Evolutionary conservation across 2,329 filamentous ascomycete genomes (phyloP).

Genomic region (Laburnicola sp.): DNA sequence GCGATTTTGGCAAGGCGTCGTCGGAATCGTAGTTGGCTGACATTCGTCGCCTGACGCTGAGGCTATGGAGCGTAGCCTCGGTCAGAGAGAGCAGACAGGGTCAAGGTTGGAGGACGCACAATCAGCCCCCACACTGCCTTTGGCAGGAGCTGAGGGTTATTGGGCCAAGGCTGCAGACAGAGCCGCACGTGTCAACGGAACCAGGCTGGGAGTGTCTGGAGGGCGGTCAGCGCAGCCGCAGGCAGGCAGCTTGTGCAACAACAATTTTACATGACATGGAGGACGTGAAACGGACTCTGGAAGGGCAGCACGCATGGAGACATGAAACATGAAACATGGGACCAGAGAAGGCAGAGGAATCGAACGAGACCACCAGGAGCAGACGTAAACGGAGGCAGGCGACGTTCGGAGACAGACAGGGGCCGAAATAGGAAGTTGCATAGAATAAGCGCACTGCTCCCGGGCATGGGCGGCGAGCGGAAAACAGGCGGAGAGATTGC

Average conservation of each 20-base stretch:
- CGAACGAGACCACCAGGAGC: constrained; percentile 15
- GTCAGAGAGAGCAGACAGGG: constrained; percentile 10
- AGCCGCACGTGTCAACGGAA: not conserved
- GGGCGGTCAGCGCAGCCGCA: constrained; percentile 1
- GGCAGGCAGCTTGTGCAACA: not conserved
- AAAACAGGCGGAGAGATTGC: constrained; percentile 11
- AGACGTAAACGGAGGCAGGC: constrained; percentile 6
- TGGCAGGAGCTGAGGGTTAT: not conserved
- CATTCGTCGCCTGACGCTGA: constrained; percentile 32
- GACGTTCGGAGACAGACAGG: constrained; percentile 18
- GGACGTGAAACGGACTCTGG: not conserved
- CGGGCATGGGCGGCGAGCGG: not conserved
- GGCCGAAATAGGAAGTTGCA: constrained; percentile 18
- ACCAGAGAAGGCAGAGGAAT: constrained; percentile 16
- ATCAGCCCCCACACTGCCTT: not conserved
- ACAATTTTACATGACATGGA: not conserved
- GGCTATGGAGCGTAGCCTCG: constrained; percentile 27
- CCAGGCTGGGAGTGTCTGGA: no score
- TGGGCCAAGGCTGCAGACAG: not conserved
- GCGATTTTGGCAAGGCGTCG: constrained; percentile 50
- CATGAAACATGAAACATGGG: constrained; percentile 4
- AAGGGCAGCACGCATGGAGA: constrained; percentile 3
- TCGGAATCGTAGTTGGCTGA: constrained; percentile 52
- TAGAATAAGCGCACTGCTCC: constrained; percentile 1
- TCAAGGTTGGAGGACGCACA: not conserved